These are phyloP conservation scores for Phaffia tasmanica DNA, from an alignment of 768 basidiomycete species.

Conservation along the genomic window DNA sequence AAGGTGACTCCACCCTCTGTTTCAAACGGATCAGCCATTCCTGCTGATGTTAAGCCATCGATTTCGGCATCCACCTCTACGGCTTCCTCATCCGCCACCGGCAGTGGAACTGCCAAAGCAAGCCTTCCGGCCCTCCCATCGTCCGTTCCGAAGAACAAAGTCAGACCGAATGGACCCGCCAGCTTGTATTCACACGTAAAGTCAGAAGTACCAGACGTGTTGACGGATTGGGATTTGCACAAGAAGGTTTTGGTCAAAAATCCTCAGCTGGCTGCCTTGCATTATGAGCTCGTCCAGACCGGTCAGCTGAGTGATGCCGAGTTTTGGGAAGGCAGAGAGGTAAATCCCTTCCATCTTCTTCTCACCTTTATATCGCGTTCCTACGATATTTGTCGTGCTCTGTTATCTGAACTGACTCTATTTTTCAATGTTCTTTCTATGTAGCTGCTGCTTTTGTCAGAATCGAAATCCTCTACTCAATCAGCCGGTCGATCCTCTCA, in stretches of 20 bases:
- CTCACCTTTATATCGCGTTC: background rate
- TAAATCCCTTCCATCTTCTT: constrained; percentile 36
- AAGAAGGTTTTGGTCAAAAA: constrained; percentile 56
- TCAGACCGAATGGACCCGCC: too few relatives aligned
- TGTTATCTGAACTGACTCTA: background rate
- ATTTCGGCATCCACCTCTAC: constrained; percentile 6
- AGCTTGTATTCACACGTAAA: background rate
- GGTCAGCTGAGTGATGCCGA: constrained; percentile 81
- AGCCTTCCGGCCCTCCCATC: too few relatives aligned
- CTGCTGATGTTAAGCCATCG: background rate
- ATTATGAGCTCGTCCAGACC: constrained; percentile 75
- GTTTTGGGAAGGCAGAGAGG: constrained; percentile 96
- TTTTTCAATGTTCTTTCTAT: too few relatives aligned
- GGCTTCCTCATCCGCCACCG: background rate
- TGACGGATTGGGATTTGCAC: constrained; percentile 27
- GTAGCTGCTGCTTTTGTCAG: constrained; percentile 64
- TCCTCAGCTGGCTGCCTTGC: constrained; percentile 65
- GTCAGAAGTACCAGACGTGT: constrained; percentile 22
- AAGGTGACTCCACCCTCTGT: constrained; percentile 17
- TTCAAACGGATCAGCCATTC: too few relatives aligned
- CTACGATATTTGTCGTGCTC: background rate
- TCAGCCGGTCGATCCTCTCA: constrained; percentile 37
- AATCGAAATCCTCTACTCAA: constrained; percentile 35
- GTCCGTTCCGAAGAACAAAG: too few relatives aligned
- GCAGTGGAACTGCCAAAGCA: too few relatives aligned